Base-by-base conservation (phyloP, 768 basidiomycete genomes). In the Polyporus arcularius region DNA sequence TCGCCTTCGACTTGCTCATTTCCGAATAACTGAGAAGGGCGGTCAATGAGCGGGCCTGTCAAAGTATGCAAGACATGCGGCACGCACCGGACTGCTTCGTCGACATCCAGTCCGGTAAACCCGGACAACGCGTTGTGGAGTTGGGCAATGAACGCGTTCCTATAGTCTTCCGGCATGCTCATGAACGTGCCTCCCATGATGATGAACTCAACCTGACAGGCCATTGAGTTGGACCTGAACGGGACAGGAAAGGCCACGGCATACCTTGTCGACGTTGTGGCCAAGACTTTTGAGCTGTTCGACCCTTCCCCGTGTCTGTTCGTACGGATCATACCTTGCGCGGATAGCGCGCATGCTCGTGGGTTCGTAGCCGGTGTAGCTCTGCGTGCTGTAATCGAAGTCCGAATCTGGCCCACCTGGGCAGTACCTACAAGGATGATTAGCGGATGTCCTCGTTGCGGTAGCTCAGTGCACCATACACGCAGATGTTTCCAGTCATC, bases 141-240 rank as follows among this genome's bases (percentile, higher is more conserved):
- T 62, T 98, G 96, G 1, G 96, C 95, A 56, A 98, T 84, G 66
- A 99, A 99, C 65, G 91, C 88, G 61, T 85, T 87, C 61, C 97
- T 85, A 72, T 99, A 98, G 47, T 94, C 92, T 73, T 98, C 95
- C 40, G 96, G 92, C 90, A 98, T 96, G 71, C 96, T 98, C 95
- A 99, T 98, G 75, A 99, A 99, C 11, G 97, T 99, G 47, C 97
- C 97, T 26, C 97, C 97, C 97, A 98, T 98, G 62, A 96, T 82
- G 65, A 97, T 98, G 67, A 88, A 90, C 67, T 93, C 92, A 32
- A 94, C 89, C 91, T 92, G 55, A 39, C 41, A 39, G n/a, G 26
- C 30, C n/a, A 41, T 40, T 52, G 12, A 54, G 31, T 16, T 12
- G 11, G 14, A 15, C 26, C n/a, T 41, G 47, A 41, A 14, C 46